Evolutionary conservation across 495 filamentous ascomycete species (phyloP), one percentile per base, ranked within the genome.

Genomic region (Neurospora sp.): DNA sequence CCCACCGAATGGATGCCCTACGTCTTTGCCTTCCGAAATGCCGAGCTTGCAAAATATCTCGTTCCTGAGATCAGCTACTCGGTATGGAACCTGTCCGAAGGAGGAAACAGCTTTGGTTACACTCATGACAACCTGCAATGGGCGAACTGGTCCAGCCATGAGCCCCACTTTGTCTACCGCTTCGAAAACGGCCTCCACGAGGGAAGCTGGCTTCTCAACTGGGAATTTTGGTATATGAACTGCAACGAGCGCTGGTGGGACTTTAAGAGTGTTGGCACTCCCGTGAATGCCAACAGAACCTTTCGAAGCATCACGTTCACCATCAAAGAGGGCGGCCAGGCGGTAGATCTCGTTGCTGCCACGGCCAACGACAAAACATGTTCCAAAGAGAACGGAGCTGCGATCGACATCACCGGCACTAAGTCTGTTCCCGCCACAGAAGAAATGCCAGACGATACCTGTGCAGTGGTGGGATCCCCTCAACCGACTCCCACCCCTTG

Each of bases 11-110:
- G 61, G 16, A 76, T 83, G 31, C 83, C 83, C 44, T 69, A 82
- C 72, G 74, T 84, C 38, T 84, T 84, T 73, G 82, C 79, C 3
- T 27, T 84, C 38, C 78, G 79, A 69, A 83, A 84, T 72, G 35
- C 75, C 45, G 10, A 74, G 70, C 73, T 75, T 38, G 78, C 78
- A 10, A 41, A 68, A 41, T 70, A 69, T 27, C 76, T 81, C 37
- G 42, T 45, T 69, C 69, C 71, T 1, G 16, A 17, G 37, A 70
- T 75, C 70, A 8, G 68, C 1, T 61, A 61, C 53, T 0, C 4
- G 22, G 53, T 1, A 35, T 8, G 53, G 27, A 61, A 61, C 53
- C 0, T 0, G 22, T 16, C 74, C 20, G 74, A 76, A 35, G 65
- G 76, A 20, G 70, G 70, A 40, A 37, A 70, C 22, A 70, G 40